Evolutionary conservation across 345 rosid species (phyloP).

Genomic region (Anacardium occidentale): DNA sequence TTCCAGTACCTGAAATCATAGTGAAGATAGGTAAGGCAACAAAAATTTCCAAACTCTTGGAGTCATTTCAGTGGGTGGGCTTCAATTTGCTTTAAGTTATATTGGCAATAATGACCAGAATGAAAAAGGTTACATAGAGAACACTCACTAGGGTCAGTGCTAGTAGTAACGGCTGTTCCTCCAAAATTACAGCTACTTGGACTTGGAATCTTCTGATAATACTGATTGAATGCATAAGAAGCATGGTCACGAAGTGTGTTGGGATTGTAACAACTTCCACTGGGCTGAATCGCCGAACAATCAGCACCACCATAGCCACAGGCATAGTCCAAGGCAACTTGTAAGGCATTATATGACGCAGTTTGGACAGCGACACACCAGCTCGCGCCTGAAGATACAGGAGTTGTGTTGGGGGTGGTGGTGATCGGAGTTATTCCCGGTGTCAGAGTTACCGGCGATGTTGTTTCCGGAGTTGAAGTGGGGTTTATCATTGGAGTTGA

Average conservation of each 20-base stretch:
- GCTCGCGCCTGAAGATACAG: constrained; percentile 43
- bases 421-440: constrained; percentile 28
- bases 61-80: too few relatives aligned
- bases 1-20: constrained; percentile 46
- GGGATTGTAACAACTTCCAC: constrained; percentile 68
- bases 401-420: constrained; percentile 13
- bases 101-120: neutral
- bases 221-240: constrained; percentile 75
- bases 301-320: constrained; percentile 84
- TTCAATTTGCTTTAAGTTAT: too few relatives aligned
- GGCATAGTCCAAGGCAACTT: constrained; percentile 81
- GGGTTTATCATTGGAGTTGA: constrained; percentile 41
- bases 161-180: constrained; percentile 76
- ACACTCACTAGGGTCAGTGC: constrained; percentile 79
- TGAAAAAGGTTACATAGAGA: neutral
- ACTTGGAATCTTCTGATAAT: constrained; percentile 70
- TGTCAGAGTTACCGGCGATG: constrained; percentile 30
- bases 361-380: constrained; percentile 88
- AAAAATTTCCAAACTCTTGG: too few relatives aligned
- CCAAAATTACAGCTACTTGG: constrained; percentile 83
- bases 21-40: neutral
- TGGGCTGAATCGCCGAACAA: constrained; percentile 60
- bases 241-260: constrained; percentile 62
- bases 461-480: constrained; percentile 45
- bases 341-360: constrained; percentile 60